These are phyloP conservation scores for Apophysomyces elegans DNA, from an alignment of 371 early-diverging fungal species.

Conservation along the genomic window DNA sequence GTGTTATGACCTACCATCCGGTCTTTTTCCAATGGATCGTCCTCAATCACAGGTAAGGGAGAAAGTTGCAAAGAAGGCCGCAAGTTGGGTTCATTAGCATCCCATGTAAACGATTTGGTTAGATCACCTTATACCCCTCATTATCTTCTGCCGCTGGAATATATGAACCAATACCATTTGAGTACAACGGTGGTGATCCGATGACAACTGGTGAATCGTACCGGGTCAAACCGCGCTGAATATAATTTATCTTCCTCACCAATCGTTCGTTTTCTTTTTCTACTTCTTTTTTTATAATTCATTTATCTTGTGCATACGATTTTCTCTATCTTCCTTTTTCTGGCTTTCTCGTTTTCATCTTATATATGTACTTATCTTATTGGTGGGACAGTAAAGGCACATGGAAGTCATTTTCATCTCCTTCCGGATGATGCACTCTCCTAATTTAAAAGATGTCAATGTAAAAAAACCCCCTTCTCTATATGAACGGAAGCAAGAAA, in stretches of 20 bases:
- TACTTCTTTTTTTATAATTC: not conserved
- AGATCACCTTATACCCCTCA: too few relatives aligned
- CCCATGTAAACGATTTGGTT: too few relatives aligned
- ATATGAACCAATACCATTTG: slow-evolving; percentile 5
- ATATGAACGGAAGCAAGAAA: not conserved
- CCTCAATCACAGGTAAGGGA: not conserved
- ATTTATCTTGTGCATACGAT: not conserved
- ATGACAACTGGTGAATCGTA: slow-evolving; percentile 3
- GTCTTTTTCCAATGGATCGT: not conserved
- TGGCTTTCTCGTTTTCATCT: not conserved
- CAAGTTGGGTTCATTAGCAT: not conserved
- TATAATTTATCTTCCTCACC: not conserved
- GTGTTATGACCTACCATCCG: not conserved
- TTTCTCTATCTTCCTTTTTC: not conserved
- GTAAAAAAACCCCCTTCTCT: not conserved
- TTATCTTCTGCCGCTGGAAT: not conserved
- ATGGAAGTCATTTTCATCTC: not conserved
- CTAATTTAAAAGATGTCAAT: not conserved
- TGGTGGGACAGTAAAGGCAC: too few relatives aligned
- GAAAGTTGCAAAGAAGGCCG: not conserved
- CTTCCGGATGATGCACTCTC: not conserved
- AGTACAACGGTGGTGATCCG: slow-evolving; percentile 1
- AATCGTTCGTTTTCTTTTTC: not conserved
- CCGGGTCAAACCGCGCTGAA: not conserved
- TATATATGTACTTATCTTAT: too few relatives aligned